A percentile compares a stretch with the other conserved stretches of the same genome.
These are phyloP conservation scores for Biscutella auriculata DNA, from an alignment of 441 rosid species.

Conservation along the genomic window DNA sequence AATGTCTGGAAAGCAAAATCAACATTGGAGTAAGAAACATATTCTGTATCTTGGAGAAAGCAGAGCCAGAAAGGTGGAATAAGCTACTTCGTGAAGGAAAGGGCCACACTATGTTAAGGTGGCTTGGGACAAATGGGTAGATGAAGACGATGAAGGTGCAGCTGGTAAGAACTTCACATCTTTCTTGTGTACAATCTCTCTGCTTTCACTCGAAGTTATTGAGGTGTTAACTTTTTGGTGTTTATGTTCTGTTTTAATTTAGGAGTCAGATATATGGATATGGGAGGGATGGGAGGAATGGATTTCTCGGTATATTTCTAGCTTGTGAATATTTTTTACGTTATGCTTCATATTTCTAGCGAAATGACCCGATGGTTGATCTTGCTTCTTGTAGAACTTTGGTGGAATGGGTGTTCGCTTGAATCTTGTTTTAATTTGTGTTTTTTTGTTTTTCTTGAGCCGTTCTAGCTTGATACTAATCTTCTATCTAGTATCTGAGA, in stretches of 20 bases:
- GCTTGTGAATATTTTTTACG: background rate
- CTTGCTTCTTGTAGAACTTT: conserved; percentile 20
- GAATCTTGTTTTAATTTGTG: no score
- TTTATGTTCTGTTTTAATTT: background rate
- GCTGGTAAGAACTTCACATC: conserved; percentile 15
- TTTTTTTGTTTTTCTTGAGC: no score
- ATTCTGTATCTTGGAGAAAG: conserved; percentile 62
- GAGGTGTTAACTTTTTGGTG: background rate
- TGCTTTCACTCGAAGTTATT: background rate
- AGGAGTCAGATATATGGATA: conserved; percentile 25
- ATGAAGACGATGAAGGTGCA: conserved; percentile 60
- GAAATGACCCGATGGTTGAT: background rate
- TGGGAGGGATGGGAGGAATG: conserved; percentile 24
- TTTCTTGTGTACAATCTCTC: background rate
- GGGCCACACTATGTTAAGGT: conserved; percentile 64
- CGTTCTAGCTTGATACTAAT: no score
- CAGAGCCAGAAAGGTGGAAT: conserved; percentile 60
- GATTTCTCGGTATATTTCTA: conserved; percentile 25
- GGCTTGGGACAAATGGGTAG: conserved; percentile 91
- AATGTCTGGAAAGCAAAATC: conserved; percentile 49
- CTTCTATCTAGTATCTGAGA: no score
- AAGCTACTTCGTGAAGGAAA: conserved; percentile 53
- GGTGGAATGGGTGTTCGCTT: conserved; percentile 39
- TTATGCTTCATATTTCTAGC: background rate
- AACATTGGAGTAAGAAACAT: conserved; percentile 52